Evolutionary conservation across 768 basidiomycete species (phyloP), one percentile per base, ranked within the genome.

Genomic region (Hygrophorus pudorinus): DNA sequence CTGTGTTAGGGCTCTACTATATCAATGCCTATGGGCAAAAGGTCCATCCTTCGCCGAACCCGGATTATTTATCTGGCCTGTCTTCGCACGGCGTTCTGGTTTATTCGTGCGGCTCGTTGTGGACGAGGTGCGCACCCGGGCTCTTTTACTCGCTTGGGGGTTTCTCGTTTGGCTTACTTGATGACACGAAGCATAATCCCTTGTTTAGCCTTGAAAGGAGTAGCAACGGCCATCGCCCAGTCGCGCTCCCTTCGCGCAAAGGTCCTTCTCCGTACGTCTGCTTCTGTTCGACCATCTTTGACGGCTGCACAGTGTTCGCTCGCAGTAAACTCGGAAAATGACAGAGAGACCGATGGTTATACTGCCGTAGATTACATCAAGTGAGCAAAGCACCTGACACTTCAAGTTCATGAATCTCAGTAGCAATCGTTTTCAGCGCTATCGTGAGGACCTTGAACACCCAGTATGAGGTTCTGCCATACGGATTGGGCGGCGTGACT

Each of bases 21-120:
- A 89, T 93, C 63, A 93, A 93, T 58, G 76, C 79, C 5, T 93
- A 91, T 53, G 89, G 89, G 8, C 83, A 82, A 63, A 89, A 94
- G 64, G 84, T 96, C n/a, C 80, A 86, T 55, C 92, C 92, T 13
- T 70, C 76, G 33, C 90, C 92, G 0, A 94, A 93, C 58, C 75
- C 80, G 1, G 86, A 85, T 34, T 89, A 81, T 56, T 56, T 97
- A 40, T 61, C 74, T 10, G 73, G 75, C 41, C 65, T 94, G 8
- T 61, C 64, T 3, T 64, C 70, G 24, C 74, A 74, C 45, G 76
- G 85, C 50, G 66, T 84, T 2, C 65, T 97, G 21, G 79, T 97
- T 2, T 96, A 94, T 59, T 92, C 89, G 2, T 92, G 91, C 56
- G 92, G 92, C 4, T 94, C 91, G 1, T 66, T 97, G 6, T 97